A percentile compares a stretch with the other conserved stretches of the same genome.
Conservation (phyloP, 345 rosid genomes). For the Eucalyptus tenuipes region DNA sequence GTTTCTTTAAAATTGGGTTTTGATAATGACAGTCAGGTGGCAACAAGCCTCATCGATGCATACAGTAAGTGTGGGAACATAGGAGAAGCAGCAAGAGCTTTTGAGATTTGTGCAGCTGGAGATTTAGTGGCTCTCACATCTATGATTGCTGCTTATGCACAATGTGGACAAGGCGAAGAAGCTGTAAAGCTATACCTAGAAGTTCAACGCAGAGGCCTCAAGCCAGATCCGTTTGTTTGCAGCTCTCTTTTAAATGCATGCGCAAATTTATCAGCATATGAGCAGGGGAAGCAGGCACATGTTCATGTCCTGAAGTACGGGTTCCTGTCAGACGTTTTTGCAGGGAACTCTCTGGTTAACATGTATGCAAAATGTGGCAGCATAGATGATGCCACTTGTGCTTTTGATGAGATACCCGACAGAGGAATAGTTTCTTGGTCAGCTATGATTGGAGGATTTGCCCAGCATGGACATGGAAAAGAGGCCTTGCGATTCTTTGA, state of each 20-base stretch:
- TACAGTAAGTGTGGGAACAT: slow-evolving; percentile 40
- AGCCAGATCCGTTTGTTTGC: slow-evolving; percentile 53
- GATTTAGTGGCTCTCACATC: slow-evolving; percentile 48
- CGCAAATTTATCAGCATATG: slow-evolving; percentile 56
- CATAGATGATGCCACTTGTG: slow-evolving; percentile 41
- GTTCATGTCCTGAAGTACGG: slow-evolving; percentile 44
- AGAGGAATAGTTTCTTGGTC: slow-evolving; percentile 64
- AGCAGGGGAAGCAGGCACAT: slow-evolving; percentile 62
- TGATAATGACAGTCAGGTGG: slow-evolving; percentile 22
- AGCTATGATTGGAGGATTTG: slow-evolving; percentile 47
- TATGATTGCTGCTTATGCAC: slow-evolving; percentile 43
- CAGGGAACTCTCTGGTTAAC: slow-evolving; percentile 56
- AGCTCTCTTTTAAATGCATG: slow-evolving; percentile 53
- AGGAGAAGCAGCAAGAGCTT: slow-evolving; percentile 30
- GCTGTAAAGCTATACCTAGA: slow-evolving; percentile 39
- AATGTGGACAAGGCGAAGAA: slow-evolving; percentile 54
- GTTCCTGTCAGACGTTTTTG: slow-evolving; percentile 33
- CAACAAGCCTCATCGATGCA: slow-evolving; percentile 46
- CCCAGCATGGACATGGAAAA: slow-evolving; percentile 49
- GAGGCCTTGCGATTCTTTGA: slow-evolving; percentile 27
- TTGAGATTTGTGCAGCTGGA: slow-evolving; percentile 9
- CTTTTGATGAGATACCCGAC: slow-evolving; percentile 29
- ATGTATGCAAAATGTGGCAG: slow-evolving; percentile 63
- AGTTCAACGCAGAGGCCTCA: slow-evolving; percentile 22
- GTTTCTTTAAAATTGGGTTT: slow-evolving; percentile 32